Evolutionary conservation across 495 filamentous ascomycete species (phyloP).

Genomic region (Parmelia sp.): DNA sequence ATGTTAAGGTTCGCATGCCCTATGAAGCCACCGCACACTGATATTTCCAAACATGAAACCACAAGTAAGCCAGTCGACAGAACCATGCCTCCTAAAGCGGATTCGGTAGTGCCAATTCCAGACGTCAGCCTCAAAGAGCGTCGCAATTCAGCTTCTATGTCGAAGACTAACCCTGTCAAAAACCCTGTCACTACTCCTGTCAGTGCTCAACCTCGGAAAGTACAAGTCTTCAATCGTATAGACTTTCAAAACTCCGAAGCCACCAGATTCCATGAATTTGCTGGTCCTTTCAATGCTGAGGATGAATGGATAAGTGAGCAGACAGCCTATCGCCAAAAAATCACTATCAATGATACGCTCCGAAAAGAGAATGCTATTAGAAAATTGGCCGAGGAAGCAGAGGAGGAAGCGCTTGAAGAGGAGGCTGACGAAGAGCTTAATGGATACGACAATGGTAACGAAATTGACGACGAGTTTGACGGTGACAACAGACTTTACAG

Average conservation of each 20-base stretch:
- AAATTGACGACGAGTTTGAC: conserved; percentile 47
- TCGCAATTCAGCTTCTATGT: conserved; percentile 34
- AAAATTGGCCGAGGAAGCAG: conserved; percentile 80
- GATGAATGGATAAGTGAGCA: conserved; percentile 80
- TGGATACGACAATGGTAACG: conserved; percentile 46
- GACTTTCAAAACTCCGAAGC: conserved; percentile 58
- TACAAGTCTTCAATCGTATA: conserved; percentile 18
- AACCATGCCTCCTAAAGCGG: background rate
- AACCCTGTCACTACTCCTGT: background rate
- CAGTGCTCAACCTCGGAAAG: background rate
- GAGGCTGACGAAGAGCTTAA: conserved; percentile 59
- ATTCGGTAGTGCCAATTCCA: background rate
- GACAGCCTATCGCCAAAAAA: conserved; percentile 53
- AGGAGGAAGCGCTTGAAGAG: conserved; percentile 74
- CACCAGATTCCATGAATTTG: conserved; percentile 89
- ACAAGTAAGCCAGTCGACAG: background rate
- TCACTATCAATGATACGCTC: conserved; percentile 85
- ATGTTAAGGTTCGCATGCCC: conserved; percentile 59
- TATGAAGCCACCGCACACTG: conserved; percentile 34
- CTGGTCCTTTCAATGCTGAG: conserved; percentile 68
- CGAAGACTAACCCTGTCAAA: conserved; percentile 8
- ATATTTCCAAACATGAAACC: background rate
- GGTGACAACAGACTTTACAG: conserved; percentile 39
- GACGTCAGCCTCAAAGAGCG: conserved; percentile 25
- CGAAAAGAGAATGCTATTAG: conserved; percentile 85